Evolutionary conservation across 2,329 filamentous ascomycete genomes (phyloP), one percentile per base, ranked within the genome.

Genomic region (Thelonectria blattea): DNA sequence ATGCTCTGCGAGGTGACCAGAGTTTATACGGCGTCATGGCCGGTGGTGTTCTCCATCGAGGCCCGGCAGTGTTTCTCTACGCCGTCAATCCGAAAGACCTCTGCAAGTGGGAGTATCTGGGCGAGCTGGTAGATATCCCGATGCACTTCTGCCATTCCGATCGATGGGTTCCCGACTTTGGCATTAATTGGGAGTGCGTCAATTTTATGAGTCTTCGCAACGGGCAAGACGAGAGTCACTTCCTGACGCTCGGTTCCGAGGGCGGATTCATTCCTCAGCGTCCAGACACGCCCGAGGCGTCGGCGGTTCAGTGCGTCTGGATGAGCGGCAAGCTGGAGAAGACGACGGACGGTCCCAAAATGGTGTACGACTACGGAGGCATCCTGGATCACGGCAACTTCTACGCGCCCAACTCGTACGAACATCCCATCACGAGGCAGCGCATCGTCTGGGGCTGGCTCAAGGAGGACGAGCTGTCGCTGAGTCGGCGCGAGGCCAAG

Each of bases 131-230:
- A 5, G 71, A 81, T 50, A 63, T 81, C 5, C 75, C 75, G 0
- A 63, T 76, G 9, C 78, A 78, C 22, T 73, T 75, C 27, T 69
- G 70, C 68, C 76, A 60, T 0, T 62, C 65, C 0, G 79, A 79
- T 0, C 70, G 73, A 48, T 84, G 82, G 81, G 78, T 76, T 0
- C 80, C 81, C 3, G 80, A 84, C 46, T 73, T 82, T 11, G 82
- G 82, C 0, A 72, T 78, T 10, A 85, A 85, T 52, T 83, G 81
- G 80, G 81, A 84, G 62, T 79, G 80, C 10, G 77, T 75, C 20
- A 83, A 81, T 63, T 76, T 83, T 47, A 70, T 79, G 63, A 79
- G 77, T 0, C 69, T 83, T 15, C 65, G 58, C 1, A 74, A 79
- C 15, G 65, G 63, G 4, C 47, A 39, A 3, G 58, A 72, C 2